A percentile compares a stretch with the other conserved stretches of the same genome.
phyloP scores from a whole-genome alignment of 1,284 basidiomycete genomes.

The Malassezia nana region DNA sequence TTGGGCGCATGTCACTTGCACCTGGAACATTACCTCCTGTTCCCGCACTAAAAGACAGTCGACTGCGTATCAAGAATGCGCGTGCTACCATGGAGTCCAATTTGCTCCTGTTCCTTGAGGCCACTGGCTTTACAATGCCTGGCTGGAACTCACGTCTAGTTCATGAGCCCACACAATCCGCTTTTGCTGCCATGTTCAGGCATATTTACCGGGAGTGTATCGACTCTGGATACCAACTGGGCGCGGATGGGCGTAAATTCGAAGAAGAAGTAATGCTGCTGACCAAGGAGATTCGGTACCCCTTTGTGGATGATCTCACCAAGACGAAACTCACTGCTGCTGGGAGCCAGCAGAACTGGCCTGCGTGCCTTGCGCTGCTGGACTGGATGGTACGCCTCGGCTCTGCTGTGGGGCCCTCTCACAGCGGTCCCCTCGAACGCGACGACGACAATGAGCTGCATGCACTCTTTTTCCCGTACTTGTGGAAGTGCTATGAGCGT shows the following conservation, averaged over 20 bases:
- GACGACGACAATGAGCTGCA: slow-evolving; percentile 37
- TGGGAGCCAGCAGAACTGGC: slow-evolving; percentile 45
- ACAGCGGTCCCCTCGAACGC: slow-evolving; percentile 32
- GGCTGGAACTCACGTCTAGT: slow-evolving; percentile 35
- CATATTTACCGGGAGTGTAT: slow-evolving; percentile 40
- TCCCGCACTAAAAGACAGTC: slow-evolving; percentile 32
- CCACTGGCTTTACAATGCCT: slow-evolving; percentile 37
- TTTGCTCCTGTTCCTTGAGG: slow-evolving; percentile 32
- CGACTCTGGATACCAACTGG: slow-evolving; percentile 36
- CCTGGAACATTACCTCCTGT: neutral
- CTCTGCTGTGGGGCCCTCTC: slow-evolving; percentile 17
- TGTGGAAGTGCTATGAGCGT: slow-evolving; percentile 45
- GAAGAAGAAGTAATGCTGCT: slow-evolving; percentile 41
- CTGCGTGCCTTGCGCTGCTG: slow-evolving; percentile 42
- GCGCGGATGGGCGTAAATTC: slow-evolving; percentile 38
- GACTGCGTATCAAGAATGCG: slow-evolving; percentile 14
- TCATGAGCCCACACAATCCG: slow-evolving; percentile 42
- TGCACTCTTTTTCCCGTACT: slow-evolving; percentile 41
- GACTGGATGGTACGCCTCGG: slow-evolving; percentile 43
- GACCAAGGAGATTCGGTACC: slow-evolving; percentile 44
- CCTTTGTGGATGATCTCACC: slow-evolving; percentile 40
- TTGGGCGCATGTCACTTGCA: slow-evolving; percentile 13
- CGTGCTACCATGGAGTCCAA: slow-evolving; percentile 31
- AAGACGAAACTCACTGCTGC: slow-evolving; percentile 46
- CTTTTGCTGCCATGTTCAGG: slow-evolving; percentile 42